Base-by-base conservation (phyloP, 768 basidiomycete species). In the Pholiota molesta region DNA sequence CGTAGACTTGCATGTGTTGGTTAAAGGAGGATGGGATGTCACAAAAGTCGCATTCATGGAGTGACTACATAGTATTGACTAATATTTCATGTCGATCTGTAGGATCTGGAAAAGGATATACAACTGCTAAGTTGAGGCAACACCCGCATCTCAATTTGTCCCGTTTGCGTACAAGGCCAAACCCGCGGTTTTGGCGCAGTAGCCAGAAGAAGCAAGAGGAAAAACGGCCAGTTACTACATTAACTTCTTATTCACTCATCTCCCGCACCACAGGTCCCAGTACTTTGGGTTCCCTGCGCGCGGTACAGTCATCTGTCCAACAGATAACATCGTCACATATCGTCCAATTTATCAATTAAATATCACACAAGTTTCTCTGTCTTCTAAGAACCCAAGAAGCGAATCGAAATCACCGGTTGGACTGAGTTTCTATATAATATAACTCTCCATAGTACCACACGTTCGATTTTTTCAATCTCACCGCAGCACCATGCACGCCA, bases 161-260 rank as follows among this genome's bases (percentile, higher is more conserved):
- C n/a, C n/a, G n/a, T n/a, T n/a, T n/a, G n/a, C n/a, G 52, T 35
- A 57, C 19, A 14, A 19, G 19, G 39, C n/a, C 44, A 2, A 45
- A 8, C 76, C 73, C 76, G 73, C 77, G 76, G 71, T 78, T 74
- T 62, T 51, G 68, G 54, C 74, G 68, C 76, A 71, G 63, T 71
- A 75, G 67, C 52, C 29, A 29, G 65, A 62, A 57, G 59, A 40
- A n/a, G n/a, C n/a, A n/a, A n/a, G n/a, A n/a, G n/a, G n/a, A n/a
- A n/a, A n/a, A n/a, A n/a, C n/a, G n/a, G n/a, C 10, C 58, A n/a
- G 62, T 57, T 51, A 51, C 45, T 60, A 55, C 62, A 3, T 3
- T 29, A 21, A 2, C 8, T 17, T 4, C 19, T 8, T 45, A 19
- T 23, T 52, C 42, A 55, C 23, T n/a, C 29, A 6, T 29, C 39